Percentiles rank a stretch among this genome's conserved stretches.
phyloP scores from a whole-genome alignment of 2,329 filamentous ascomycete genomes.

The Cordyceps cateniannulata region DNA sequence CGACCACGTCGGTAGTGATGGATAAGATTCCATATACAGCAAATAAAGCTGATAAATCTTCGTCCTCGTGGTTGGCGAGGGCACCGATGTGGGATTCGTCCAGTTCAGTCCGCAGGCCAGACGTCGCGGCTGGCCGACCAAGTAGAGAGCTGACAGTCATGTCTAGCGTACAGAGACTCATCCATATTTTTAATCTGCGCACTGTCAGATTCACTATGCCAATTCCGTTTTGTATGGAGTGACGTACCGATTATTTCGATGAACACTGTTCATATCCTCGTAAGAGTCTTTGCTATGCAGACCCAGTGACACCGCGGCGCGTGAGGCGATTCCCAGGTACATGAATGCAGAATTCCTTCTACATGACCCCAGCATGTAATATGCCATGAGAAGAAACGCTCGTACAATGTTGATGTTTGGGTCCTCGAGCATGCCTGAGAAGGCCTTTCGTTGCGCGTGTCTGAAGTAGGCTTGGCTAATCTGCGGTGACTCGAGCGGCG shows the following conservation, averaged over 20 bases:
- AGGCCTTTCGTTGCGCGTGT: conserved; percentile 39
- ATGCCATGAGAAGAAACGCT: conserved; percentile 49
- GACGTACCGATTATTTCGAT: conserved; percentile 20
- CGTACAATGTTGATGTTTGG: conserved; percentile 47
- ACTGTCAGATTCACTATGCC: background rate
- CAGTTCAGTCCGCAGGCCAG: conserved; percentile 23
- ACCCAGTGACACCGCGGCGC: conserved; percentile 51
- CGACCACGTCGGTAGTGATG: conserved; percentile 37
- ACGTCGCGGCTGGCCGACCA: conserved; percentile 30
- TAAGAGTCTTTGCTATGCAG: conserved; percentile 37
- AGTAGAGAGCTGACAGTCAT: conserved; percentile 33
- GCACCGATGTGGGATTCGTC: conserved; percentile 20
- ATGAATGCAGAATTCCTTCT: conserved; percentile 56
- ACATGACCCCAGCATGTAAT: conserved; percentile 53
- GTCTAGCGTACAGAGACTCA: conserved; percentile 32
- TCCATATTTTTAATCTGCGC: conserved; percentile 28
- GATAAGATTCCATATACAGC: conserved; percentile 35
- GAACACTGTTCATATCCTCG: conserved; percentile 15
- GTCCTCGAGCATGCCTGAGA: conserved; percentile 45
- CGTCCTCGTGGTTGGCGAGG: conserved; percentile 17
- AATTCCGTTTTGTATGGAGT: background rate
- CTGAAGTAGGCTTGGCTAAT: conserved; percentile 36
- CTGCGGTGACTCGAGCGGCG: conserved; percentile 21
- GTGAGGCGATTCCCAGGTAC: conserved; percentile 54
- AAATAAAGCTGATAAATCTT: conserved; percentile 12